phyloP scores from a whole-genome alignment of 2,329 filamentous ascomycete species.

The Talaromyces islandicus region DNA sequence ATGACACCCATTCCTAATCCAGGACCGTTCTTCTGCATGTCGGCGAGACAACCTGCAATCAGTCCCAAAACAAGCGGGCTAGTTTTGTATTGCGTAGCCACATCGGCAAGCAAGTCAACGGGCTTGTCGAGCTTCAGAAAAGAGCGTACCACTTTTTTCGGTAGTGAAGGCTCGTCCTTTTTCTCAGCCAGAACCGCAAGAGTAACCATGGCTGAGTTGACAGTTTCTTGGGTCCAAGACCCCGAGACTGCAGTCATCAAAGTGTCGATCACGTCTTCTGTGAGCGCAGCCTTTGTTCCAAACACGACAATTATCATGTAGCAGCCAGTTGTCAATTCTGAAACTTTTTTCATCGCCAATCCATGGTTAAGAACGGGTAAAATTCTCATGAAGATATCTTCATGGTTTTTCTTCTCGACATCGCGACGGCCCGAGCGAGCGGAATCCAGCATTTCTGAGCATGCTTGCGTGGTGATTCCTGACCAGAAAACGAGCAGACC shows the following conservation, averaged over 20 bases:
- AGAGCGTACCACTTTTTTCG: slow-evolving; percentile 60
- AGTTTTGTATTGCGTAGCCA: slow-evolving; percentile 26
- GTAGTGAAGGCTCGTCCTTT: slow-evolving; percentile 63
- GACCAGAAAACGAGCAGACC: slow-evolving; percentile 86
- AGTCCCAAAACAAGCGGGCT: slow-evolving; percentile 32
- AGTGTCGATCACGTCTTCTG: slow-evolving; percentile 72
- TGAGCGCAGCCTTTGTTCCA: slow-evolving; percentile 72
- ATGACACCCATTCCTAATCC: slow-evolving; percentile 42
- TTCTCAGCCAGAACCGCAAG: slow-evolving; percentile 77
- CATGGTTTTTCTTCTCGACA: slow-evolving; percentile 73
- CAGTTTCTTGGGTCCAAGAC: slow-evolving; percentile 69
- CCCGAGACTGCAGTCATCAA: slow-evolving; percentile 83
- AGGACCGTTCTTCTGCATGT: slow-evolving; percentile 28
- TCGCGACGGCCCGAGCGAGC: slow-evolving; percentile 68
- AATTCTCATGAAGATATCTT: slow-evolving; percentile 65
- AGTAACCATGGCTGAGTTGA: slow-evolving; percentile 69
- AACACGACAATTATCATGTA: slow-evolving; percentile 89
- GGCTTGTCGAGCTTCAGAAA: slow-evolving; percentile 30
- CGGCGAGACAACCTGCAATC: slow-evolving; percentile 27
- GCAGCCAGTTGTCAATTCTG: slow-evolving; percentile 76
- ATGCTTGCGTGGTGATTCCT: slow-evolving; percentile 75
- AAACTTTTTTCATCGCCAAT: slow-evolving; percentile 66
- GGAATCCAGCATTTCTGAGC: slow-evolving; percentile 74
- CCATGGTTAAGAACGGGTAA: slow-evolving; percentile 69
- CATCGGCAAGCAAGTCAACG: slow-evolving; percentile 27